phyloP scores from a whole-genome alignment of 345 rosid species.

The Pistacia integerrima region DNA sequence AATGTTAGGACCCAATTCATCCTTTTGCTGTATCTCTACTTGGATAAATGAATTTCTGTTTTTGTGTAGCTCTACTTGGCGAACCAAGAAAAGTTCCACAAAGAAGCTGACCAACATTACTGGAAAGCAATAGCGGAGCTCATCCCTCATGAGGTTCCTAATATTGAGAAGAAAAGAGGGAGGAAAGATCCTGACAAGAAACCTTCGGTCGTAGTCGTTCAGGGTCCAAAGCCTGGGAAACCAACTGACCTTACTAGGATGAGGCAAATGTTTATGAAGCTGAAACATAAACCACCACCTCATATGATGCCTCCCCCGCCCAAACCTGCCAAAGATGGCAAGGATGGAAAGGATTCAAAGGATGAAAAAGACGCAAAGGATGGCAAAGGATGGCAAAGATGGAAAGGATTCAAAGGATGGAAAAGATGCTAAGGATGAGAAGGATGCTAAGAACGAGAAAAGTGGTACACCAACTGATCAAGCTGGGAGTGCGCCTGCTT shows the following conservation, averaged over 20 bases:
- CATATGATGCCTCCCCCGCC: constrained; percentile 88
- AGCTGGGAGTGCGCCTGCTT: constrained; percentile 32
- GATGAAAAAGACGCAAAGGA: constrained; percentile 36
- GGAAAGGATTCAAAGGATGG: constrained; percentile 46
- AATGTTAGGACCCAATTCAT: not conserved
- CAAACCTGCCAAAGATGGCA: constrained; percentile 46
- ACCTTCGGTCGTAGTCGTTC: constrained; percentile 62
- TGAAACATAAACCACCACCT: constrained; percentile 83
- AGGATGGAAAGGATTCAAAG: constrained; percentile 37
- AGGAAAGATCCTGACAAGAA: constrained; percentile 77
- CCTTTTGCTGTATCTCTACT: not conserved
- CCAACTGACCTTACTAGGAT: constrained; percentile 84
- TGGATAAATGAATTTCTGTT: not conserved
- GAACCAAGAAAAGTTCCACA: constrained; percentile 93
- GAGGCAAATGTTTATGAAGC: constrained; percentile 80
- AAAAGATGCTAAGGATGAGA: constrained; percentile 32
- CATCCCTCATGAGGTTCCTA: constrained; percentile 87
- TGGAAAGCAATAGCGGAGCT: constrained; percentile 96
- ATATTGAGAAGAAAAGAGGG: constrained; percentile 83
- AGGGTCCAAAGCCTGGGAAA: constrained; percentile 96
- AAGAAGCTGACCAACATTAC: constrained; percentile 84
- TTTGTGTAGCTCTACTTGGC: constrained; percentile 63
- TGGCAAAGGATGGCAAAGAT: constrained; percentile 46
- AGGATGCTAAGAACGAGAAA: constrained; percentile 33
- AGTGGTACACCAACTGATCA: constrained; percentile 24